phyloP scores from a whole-genome alignment of 352 stramenopile genomes.

The Globisporangium radiosum region DNA sequence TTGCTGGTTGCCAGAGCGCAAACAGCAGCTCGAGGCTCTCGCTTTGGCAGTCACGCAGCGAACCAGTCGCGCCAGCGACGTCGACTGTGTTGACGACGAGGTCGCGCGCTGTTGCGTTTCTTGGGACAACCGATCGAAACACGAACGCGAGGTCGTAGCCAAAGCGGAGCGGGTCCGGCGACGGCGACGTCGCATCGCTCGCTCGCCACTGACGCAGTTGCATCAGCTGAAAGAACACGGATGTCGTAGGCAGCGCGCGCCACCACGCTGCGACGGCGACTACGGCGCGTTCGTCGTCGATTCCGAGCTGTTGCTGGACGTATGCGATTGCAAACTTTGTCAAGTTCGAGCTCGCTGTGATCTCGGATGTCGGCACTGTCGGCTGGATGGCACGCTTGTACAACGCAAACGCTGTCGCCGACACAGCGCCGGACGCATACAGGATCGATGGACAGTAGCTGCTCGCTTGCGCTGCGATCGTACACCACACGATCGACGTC shows the following conservation, averaged over 20 bases:
- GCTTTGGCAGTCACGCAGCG: slow-evolving; percentile 3
- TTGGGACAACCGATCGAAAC: slow-evolving; percentile 18
- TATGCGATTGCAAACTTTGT: slow-evolving; percentile 32
- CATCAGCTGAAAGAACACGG: slow-evolving; percentile 39
- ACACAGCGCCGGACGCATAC: slow-evolving; percentile 30
- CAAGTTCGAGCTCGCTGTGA: slow-evolving; percentile 30
- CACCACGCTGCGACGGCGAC: slow-evolving; percentile 34
- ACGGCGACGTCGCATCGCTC: slow-evolving; percentile 3
- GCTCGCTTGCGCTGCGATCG: slow-evolving; percentile 14
- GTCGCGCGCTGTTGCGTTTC: slow-evolving; percentile 18
- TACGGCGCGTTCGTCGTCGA: slow-evolving; percentile 21
- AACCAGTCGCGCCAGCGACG: not conserved
- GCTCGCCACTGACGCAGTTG: slow-evolving; percentile 33
- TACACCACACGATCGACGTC: slow-evolving; percentile 41
- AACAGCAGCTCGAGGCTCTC: slow-evolving; percentile 24
- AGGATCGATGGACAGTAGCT: slow-evolving; percentile 24
- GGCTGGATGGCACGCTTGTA: slow-evolving; percentile 32
- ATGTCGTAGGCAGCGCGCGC: slow-evolving; percentile 23
- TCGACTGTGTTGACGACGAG: slow-evolving; percentile 32
- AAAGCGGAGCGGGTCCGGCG: slow-evolving; percentile 30
- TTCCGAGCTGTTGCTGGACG: slow-evolving; percentile 22
- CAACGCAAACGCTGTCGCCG: slow-evolving; percentile 12
- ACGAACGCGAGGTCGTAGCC: slow-evolving; percentile 39
- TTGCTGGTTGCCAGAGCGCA: slow-evolving; percentile 32
- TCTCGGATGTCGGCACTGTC: slow-evolving; percentile 12